phyloP scores from a whole-genome alignment of 2,329 filamentous ascomycete genomes.

The Hortaea werneckii region DNA sequence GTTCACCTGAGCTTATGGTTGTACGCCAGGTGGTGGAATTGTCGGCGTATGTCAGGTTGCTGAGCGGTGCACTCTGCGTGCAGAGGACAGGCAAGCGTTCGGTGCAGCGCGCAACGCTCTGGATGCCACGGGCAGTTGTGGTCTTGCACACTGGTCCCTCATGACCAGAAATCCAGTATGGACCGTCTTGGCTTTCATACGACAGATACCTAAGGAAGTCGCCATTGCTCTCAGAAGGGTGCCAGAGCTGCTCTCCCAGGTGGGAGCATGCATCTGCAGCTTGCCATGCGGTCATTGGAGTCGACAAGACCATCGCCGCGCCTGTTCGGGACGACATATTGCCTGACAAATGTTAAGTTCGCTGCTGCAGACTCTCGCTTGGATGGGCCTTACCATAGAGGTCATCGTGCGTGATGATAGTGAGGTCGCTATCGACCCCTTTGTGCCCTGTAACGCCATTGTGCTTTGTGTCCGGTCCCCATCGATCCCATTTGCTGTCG shows the following conservation, averaged over 20 bases:
- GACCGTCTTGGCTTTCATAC: slow-evolving; percentile 9
- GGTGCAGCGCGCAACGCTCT: slow-evolving; percentile 1
- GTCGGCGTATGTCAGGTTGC: slow-evolving; percentile 9
- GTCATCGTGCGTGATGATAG: slow-evolving; percentile 12
- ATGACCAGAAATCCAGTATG: slow-evolving; percentile 9
- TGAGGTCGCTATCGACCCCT: slow-evolving; percentile 21
- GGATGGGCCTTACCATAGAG: slow-evolving; percentile 9
- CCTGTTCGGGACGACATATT: slow-evolving; percentile 3
- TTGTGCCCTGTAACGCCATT: not conserved
- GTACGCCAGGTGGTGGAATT: slow-evolving; percentile 12
- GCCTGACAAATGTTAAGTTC: not conserved
- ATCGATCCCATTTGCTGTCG: too few relatives aligned
- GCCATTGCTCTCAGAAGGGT: slow-evolving; percentile 1
- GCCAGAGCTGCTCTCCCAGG: slow-evolving; percentile 9
- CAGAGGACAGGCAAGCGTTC: slow-evolving; percentile 13
- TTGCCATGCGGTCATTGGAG: slow-evolving; percentile 1
- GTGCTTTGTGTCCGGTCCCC: too few relatives aligned
- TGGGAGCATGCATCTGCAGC: slow-evolving; percentile 1
- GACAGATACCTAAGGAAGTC: slow-evolving; percentile 10
- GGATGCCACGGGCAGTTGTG: slow-evolving; percentile 1
- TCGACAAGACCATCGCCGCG: slow-evolving; percentile 2
- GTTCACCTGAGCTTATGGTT: slow-evolving; percentile 9
- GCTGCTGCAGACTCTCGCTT: not conserved
- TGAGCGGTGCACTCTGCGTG: slow-evolving; percentile 15
- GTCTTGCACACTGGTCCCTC: slow-evolving; percentile 1